Conservation (phyloP, 176 grass and related monocot genomes). For the Stipa capillata region DNA sequence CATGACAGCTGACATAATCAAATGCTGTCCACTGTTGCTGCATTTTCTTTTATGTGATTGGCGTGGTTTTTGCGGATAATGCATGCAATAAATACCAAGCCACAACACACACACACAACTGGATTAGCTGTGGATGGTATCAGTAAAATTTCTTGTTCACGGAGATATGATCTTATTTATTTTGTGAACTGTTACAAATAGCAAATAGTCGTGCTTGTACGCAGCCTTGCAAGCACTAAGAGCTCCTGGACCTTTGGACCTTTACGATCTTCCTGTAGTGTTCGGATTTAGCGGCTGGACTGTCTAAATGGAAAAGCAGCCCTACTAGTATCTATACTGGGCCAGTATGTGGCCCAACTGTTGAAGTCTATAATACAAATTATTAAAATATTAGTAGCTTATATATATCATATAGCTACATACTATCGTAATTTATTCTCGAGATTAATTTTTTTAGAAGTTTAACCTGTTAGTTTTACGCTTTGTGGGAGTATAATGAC, state of each 20-base stretch:
- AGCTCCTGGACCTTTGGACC: not conserved
- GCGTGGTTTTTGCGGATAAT: not conserved
- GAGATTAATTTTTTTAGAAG: not conserved
- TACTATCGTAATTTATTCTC: not conserved
- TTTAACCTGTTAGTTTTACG: not conserved
- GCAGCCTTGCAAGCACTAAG: not conserved
- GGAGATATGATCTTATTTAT: not conserved
- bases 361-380: not conserved
- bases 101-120: too few species aligned
- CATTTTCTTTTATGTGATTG: not conserved
- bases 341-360: not conserved
- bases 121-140: not conserved
- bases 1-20: not conserved
- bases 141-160: not conserved
- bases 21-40: not conserved
- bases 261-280: not conserved
- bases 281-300: not conserved
- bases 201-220: not conserved
- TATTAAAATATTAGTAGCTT: not conserved
- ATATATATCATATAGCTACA: not conserved
- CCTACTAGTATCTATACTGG: not conserved
- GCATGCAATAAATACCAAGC: not conserved
- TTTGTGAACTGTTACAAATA: not conserved
- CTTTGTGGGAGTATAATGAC: not conserved
- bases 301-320: not conserved